These are phyloP conservation scores for Erysimum cheiranthoides DNA, from an alignment of 345 rosid species.

Conservation along the genomic window DNA sequence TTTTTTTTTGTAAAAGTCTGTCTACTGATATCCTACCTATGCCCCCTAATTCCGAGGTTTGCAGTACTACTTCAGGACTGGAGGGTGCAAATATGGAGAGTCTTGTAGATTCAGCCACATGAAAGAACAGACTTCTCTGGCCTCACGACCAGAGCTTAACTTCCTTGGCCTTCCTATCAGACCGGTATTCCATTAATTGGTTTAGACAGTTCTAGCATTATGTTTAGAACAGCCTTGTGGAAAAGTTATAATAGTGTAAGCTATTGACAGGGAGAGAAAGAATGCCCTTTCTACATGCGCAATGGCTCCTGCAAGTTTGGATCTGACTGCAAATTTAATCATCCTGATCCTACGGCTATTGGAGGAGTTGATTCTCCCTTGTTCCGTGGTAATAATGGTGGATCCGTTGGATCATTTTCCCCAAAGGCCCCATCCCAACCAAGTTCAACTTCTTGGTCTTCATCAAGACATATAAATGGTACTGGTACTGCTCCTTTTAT, in stretches of 20 bases:
- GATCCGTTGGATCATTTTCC: conserved; percentile 55
- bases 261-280: conserved; percentile 79
- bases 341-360: conserved; percentile 83
- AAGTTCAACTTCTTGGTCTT: conserved; percentile 72
- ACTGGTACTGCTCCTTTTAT: conserved; percentile 61
- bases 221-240: conserved; percentile 23
- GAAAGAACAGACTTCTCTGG: conserved; percentile 48
- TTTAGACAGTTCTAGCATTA: conserved; percentile 20
- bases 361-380: conserved; percentile 63
- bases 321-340: conserved; percentile 84
- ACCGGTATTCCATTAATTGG: conserved; percentile 51
- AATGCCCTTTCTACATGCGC: conserved; percentile 96
- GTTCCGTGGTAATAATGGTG: conserved; percentile 62
- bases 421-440: conserved; percentile 59
- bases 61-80: conserved; percentile 95
- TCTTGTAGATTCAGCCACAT: conserved; percentile 89
- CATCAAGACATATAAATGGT: conserved; percentile 66
- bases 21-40: conserved; percentile 29
- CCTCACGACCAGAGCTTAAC: conserved; percentile 67
- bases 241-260: conserved; percentile 35
- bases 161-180: conserved; percentile 95
- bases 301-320: conserved; percentile 96
- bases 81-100: conserved; percentile 95
- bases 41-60: conserved; percentile 28
- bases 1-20: not conserved